Evolutionary conservation across 1,139 yeast species (phyloP).

Genomic region (Pichia sp.): DNA sequence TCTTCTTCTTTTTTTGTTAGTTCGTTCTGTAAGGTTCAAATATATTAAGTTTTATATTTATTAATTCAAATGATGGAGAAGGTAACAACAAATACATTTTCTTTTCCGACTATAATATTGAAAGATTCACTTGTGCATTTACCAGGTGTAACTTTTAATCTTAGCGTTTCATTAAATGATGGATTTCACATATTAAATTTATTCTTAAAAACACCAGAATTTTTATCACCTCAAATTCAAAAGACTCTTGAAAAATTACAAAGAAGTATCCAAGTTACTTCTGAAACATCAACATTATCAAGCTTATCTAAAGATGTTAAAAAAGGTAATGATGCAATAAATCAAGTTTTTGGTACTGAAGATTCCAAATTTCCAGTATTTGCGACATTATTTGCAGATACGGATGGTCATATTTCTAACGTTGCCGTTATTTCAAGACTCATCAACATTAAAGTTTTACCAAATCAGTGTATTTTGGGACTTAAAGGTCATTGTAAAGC

Average conservation of each 20-base stretch:
- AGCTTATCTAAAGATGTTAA: neutral
- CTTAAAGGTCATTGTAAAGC: constrained; percentile 9
- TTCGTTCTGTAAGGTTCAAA: too few relatives aligned
- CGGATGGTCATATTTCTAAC: neutral
- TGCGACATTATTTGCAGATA: neutral
- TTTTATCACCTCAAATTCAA: constrained; percentile 1
- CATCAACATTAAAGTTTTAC: neutral
- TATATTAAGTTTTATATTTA: too few relatives aligned
- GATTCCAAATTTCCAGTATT: neutral
- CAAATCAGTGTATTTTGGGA: neutral
- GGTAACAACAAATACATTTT: neutral
- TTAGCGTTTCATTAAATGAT: constrained; percentile 1
- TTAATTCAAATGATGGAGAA: neutral
- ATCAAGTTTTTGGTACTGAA: neutral
- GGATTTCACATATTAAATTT: neutral
- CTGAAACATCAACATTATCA: too few relatives aligned
- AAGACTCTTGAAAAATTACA: constrained; percentile 1
- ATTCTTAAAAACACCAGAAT: neutral
- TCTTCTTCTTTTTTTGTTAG: too few relatives aligned
- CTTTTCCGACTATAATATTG: neutral
- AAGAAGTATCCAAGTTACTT: neutral
- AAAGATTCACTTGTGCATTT: constrained; percentile 3
- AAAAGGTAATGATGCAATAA: neutral
- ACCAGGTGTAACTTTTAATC: constrained; percentile 10
- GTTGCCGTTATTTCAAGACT: neutral